These are phyloP conservation scores for Lactarius deliciosus DNA, from an alignment of 768 basidiomycete genomes.

Conservation along the genomic window DNA sequence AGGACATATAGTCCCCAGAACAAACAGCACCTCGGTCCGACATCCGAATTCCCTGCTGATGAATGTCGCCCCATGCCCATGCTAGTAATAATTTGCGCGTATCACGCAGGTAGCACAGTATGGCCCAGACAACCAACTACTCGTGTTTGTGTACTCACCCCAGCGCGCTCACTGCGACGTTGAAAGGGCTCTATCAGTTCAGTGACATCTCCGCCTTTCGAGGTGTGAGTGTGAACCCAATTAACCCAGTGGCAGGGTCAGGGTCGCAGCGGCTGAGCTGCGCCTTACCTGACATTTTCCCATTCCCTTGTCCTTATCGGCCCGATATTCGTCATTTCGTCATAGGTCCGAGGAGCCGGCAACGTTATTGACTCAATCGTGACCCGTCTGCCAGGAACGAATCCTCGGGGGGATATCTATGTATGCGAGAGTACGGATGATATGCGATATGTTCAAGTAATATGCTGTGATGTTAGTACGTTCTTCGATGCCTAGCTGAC, in stretches of 20 bases:
- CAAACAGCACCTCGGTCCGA: slow-evolving; percentile 13
- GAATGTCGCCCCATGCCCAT: background rate
- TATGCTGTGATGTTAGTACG: background rate
- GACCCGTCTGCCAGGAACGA: background rate
- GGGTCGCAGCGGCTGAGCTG: slow-evolving; percentile 1
- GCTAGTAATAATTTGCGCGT: background rate
- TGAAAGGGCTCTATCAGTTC: background rate
- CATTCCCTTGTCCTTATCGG: background rate
- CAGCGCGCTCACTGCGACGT: background rate
- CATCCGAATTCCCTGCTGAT: slow-evolving; percentile 10
- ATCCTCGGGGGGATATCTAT: slow-evolving; percentile 1
- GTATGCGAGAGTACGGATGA: background rate
- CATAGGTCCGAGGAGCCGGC: slow-evolving; percentile 1
- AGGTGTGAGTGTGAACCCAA: background rate
- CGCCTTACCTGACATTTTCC: background rate
- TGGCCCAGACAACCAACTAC: background rate
- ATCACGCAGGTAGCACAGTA: background rate
- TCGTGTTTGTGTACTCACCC: background rate
- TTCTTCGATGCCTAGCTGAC: background rate
- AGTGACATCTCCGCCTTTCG: background rate
- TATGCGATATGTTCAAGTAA: background rate
- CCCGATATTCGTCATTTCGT: background rate
- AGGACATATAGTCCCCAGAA: background rate
- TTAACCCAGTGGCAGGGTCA: background rate
- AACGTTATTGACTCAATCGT: slow-evolving; percentile 3